Evolutionary conservation across 768 basidiomycete species (phyloP), one percentile per base, ranked within the genome.

Genomic region (Cystobasidiopsis lactophilus): DNA sequence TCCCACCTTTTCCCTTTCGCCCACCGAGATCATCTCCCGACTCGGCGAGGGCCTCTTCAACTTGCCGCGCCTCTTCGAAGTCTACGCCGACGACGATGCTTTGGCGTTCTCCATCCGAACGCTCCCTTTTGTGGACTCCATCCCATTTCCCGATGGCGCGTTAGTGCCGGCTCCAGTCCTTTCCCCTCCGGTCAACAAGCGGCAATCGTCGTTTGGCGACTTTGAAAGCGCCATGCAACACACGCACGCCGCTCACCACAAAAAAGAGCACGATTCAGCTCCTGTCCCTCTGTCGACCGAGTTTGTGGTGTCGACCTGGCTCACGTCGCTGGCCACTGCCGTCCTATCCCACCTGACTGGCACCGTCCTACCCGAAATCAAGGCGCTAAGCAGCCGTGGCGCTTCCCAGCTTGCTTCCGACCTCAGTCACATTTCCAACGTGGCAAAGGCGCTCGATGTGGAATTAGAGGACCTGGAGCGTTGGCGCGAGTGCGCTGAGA

Each of bases 31-130:
- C 3, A 79, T 93, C 56, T 82, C 88, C 55, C 77, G 78, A 53
- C 79, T 95, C 30, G 82, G 84, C 2, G 93, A 96, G 63, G 86
- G 88, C n/a, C 69, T 98, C 31, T 72, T 95, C 30, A 93, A 91
- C 68, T 75, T 98, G 2, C 85, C 91, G 2, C 70, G 88, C 52
- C 69, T 96, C 16, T 93, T 96, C 62, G 89, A 96, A 66, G 81
- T 89, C 18, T 91, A 93, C 62, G 79, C 80, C 53, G 88, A 95
- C 64, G 62, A 64, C 40, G 85, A 88, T 55, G 83, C 85, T 10
- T 73, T 95, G 9, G 76, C 78, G 2, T 93, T 88, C 66, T 85
- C 84, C 33, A 70, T 95, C 38, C 77, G 80, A 45, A 85, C 81
- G 4, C 69, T 95, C 10, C 85, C 82, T 0, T 75, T 76, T 59